Base-by-base conservation (phyloP, 2,329 filamentous ascomycete species). In the Tricladium varicosporioides region DNA sequence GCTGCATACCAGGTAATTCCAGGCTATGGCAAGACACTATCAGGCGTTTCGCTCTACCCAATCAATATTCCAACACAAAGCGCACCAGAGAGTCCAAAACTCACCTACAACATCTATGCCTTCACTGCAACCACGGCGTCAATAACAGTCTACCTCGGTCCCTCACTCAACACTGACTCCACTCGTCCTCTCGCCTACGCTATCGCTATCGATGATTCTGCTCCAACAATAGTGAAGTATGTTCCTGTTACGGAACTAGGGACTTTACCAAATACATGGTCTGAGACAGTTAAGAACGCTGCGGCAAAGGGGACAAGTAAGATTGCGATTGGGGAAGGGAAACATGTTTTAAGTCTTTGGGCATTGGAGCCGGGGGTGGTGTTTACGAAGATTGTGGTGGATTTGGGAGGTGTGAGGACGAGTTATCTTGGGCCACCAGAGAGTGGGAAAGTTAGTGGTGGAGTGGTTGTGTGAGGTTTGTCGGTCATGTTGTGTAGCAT, bases 31-130 rank as follows among this genome's bases (percentile, higher is more conserved):
- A 80, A 83, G 47, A 85, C 80, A 0, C 70, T 79, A 1, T 79
- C 78, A 1, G 83, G 81, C 15, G 77, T 86, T 8, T 80, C 80
- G 0, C 73, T 86, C 15, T 76, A 76, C 66, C 82, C 83, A 1
- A 75, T 76, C 36, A 73, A 75, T n/a, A 74, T 78, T 0, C 72
- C 76, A 50, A 80, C 80, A 22, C 75, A 82, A 40, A 72, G 74
- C 0, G 66, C 79, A 0, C 72, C 73, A 5, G 73, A 76, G 10
- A 78, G 74, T 0, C 82, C 83, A 1, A 78, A 76, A n/a, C 74
- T 87, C 9, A 79, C 82, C 58, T 88, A 86, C 67, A 74, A 80
- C 53, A 65, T 87, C 58, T 86, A 84, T 68, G 71, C 83, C 11
- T 86, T 84, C 71, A 80, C 77, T 48, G 75, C 77, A 56, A 69